phyloP scores from a whole-genome alignment of 1,139 yeast species.

The Suhomyces guaymorum region DNA sequence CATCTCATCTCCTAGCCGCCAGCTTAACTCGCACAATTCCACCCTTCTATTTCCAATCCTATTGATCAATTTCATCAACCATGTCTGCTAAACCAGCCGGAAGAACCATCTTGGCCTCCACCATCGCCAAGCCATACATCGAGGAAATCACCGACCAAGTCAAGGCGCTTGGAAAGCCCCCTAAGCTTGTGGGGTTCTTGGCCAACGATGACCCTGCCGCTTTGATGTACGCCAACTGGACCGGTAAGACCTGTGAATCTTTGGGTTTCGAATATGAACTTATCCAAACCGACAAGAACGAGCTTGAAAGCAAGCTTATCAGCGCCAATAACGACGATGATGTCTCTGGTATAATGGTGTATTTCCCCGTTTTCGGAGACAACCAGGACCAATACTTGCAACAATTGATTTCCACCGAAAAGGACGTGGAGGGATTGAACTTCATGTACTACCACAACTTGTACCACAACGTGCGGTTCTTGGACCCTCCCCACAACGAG shows the following conservation, averaged over 20 bases:
- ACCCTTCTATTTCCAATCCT: neutral
- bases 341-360: constrained; percentile 95
- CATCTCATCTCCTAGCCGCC: neutral
- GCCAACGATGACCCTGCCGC: constrained; percentile 97
- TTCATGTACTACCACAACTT: constrained; percentile 89
- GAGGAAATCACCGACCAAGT: constrained; percentile 71
- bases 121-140: constrained; percentile 78
- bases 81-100: constrained; percentile 52
- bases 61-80: neutral
- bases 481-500: constrained; percentile 65
- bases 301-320: constrained; percentile 78
- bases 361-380: constrained; percentile 95
- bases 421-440: constrained; percentile 95
- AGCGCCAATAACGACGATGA: constrained; percentile 75
- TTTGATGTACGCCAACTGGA: constrained; percentile 92
- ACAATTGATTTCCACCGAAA: constrained; percentile 81
- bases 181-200: constrained; percentile 83
- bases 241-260: constrained; percentile 83
- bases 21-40: neutral
- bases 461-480: constrained; percentile 85
- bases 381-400: constrained; percentile 94
- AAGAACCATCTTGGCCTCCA: constrained; percentile 82
- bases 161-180: constrained; percentile 50
- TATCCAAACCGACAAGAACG: constrained; percentile 72
- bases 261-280: constrained; percentile 85